Evolutionary conservation across 2,329 filamentous ascomycete species (phyloP), one percentile per base, ranked within the genome.

Genomic region (Drechslera avenae): DNA sequence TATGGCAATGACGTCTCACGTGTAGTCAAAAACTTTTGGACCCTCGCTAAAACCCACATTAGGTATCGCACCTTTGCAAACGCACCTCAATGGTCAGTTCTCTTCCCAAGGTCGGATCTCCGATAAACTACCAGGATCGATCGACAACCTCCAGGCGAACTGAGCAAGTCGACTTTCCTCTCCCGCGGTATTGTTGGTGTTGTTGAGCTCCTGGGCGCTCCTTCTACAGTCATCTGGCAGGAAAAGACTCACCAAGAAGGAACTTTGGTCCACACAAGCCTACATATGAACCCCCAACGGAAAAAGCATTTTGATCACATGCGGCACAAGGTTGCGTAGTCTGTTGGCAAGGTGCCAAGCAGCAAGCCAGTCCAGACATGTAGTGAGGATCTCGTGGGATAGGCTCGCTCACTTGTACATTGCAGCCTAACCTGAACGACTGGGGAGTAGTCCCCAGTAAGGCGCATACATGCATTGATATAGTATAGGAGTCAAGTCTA

Each of bases 31-130:
- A 59, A 62, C 45, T 58, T 66, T 66, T 60, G 59, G 53, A 52
- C 8, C 31, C 54, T 54, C 54, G 59, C 61, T 60, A 62, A 58
- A 63, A 61, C 63, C 63, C 63, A 66, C 63, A 63, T 52, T 54
- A 49, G 32, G 50, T 41, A 52, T 52, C 56, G 39, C 57, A 55
- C 58, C 56, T 40, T 57, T 45, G 52, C 21, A 46, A 50, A 43
- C 57, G 50, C 59, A 39, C 43, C 17, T 50, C 45, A 47, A 42
- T 54, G 45, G 43, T 45, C 46, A 44, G 39, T 50, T 57, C 35
- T 33, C 42, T 39, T 42, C 47, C 54, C 48, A 56, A 50, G 50
- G 37, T 50, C 45, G 40, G 16, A 37, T 32, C 50, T 50, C 45
- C 39, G 48, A 42, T 40, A 39, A 42, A 43, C 3, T 28, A 10